Base-by-base conservation (phyloP, 345 rosid genomes). In the Hevea brasiliensis region DNA sequence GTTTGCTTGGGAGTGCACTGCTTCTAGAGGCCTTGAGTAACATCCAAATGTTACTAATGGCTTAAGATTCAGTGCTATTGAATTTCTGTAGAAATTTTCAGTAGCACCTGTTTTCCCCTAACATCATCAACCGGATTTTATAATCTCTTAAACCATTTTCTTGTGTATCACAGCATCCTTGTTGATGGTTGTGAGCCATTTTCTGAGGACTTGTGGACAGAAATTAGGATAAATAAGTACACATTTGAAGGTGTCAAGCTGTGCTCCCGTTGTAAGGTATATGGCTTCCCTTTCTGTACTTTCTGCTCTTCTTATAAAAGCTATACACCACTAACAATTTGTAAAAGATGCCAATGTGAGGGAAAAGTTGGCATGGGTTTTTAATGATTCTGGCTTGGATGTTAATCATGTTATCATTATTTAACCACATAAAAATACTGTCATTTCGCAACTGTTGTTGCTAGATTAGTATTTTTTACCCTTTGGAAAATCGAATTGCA, bases 221-320 rank as follows among this genome's bases (percentile, higher is more conserved):
- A 90, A 85, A 75, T 92, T 35, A 77, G 64, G 73, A 88, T 94
- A 60, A 72, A 76, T 77, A 77, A 82, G 54, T 80, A 80, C 74
- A 81, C 82, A 35, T 94, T 92, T 77, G 71, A 70, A 58, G 91
- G 91, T 75, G 95, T 90, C 47, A 92, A 78, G 79, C 77, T 94
- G 32, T 90, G 97, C 61, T 77, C 90, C 61, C 97, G 97, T 64
- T 94, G 98, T 62, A 92, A 92, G 97, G 98, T 91, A 74, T 58
- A 32, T 54, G 55, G 57, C 42, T 57, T 47, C 69, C 64, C 55
- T 8, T 59, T 18, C 70, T 61, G 21, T 69, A 26, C 27, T 54
- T 32, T 27, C 40, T 21, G 62, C 37, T 23, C 7, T n/a, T 61
- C 61, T 67, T 62, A 44, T 42, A 53, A 18, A 58, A 61, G 53